Conservation (phyloP, 1,139 yeast species). For the Kodamaea plutei region DNA sequence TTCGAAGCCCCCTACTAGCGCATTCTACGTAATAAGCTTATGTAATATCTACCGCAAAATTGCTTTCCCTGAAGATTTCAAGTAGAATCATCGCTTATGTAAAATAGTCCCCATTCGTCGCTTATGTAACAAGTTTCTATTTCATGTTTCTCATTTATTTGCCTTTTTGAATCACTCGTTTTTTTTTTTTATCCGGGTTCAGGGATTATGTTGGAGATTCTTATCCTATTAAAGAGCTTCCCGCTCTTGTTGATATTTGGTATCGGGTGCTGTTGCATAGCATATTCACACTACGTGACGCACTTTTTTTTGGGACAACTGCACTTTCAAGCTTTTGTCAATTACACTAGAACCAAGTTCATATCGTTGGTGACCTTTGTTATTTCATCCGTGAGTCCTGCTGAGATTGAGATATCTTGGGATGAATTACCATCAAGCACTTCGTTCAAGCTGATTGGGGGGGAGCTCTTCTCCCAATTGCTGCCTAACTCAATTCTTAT, state of each 20-base stretch:
- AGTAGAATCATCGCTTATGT: too few species aligned
- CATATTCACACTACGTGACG: slow-evolving; percentile 40
- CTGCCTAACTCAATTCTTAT: slow-evolving; percentile 58
- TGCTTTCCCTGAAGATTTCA: too few species aligned
- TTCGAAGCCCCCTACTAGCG: too few species aligned
- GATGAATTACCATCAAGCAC: slow-evolving; percentile 22
- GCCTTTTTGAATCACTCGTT: too few species aligned
- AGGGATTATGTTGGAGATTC: too few species aligned
- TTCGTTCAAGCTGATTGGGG: slow-evolving; percentile 17
- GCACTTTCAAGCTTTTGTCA: slow-evolving; percentile 33
- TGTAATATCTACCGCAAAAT: too few species aligned
- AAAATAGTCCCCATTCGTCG: too few species aligned
- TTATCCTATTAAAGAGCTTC: slow-evolving; percentile 30
- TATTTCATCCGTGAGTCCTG: slow-evolving; percentile 40
- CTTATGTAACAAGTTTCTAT: too few species aligned
- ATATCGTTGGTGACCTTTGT: slow-evolving; percentile 44
- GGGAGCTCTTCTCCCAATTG: slow-evolving; percentile 29
- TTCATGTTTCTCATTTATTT: too few species aligned
- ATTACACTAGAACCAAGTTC: slow-evolving; percentile 49
- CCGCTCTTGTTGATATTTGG: slow-evolving; percentile 33
- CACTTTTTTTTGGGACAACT: slow-evolving; percentile 20
- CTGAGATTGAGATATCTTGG: slow-evolving; percentile 38
- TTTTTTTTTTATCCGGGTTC: too few species aligned
- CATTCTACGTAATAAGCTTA: too few species aligned
- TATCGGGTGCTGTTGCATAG: slow-evolving; percentile 44